A percentile compares a stretch with the other conserved stretches of the same genome.
phyloP scores from a whole-genome alignment of 331 rosid species.

The Telfairia occidentalis region DNA sequence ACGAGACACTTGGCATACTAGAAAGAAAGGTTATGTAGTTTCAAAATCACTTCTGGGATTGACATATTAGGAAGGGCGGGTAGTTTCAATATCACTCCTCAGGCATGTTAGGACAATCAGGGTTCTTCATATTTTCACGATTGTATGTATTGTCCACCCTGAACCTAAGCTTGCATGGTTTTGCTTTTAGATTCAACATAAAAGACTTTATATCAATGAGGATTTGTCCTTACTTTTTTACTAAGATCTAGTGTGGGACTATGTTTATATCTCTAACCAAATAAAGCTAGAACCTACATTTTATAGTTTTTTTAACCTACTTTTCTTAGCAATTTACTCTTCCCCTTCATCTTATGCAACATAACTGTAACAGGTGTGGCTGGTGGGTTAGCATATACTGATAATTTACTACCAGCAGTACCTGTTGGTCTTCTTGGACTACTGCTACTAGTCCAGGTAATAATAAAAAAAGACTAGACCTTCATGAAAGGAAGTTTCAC shows the following conservation, averaged over 20 bases:
- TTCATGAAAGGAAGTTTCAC: not conserved
- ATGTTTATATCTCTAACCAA: not conserved
- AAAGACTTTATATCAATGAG: not conserved
- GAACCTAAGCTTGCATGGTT: not conserved
- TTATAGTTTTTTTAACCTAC: not conserved
- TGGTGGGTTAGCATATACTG: slow-evolving; percentile 69
- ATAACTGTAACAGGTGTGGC: slow-evolving; percentile 49
- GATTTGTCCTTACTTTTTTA: not conserved
- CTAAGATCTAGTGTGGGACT: not conserved
- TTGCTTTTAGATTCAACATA: not conserved
- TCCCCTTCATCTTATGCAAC: not conserved
- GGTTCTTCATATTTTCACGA: not conserved
- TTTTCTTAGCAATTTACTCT: not conserved
- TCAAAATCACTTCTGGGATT: not conserved
- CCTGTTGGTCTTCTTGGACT: slow-evolving; percentile 84
- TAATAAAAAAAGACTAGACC: not conserved
- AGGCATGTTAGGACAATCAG: not conserved
- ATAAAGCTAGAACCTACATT: not conserved
- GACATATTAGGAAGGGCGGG: not conserved
- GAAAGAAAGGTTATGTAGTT: not conserved
- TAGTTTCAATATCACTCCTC: not conserved
- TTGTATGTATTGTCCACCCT: no score
- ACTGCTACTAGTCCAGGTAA: slow-evolving; percentile 85
- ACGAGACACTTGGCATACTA: not conserved
- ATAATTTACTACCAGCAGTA: slow-evolving; percentile 64